Evolutionary conservation across 2,329 filamentous ascomycete genomes (phyloP), one percentile per base, ranked within the genome.

Genomic region (Fusarium vanettenii): DNA sequence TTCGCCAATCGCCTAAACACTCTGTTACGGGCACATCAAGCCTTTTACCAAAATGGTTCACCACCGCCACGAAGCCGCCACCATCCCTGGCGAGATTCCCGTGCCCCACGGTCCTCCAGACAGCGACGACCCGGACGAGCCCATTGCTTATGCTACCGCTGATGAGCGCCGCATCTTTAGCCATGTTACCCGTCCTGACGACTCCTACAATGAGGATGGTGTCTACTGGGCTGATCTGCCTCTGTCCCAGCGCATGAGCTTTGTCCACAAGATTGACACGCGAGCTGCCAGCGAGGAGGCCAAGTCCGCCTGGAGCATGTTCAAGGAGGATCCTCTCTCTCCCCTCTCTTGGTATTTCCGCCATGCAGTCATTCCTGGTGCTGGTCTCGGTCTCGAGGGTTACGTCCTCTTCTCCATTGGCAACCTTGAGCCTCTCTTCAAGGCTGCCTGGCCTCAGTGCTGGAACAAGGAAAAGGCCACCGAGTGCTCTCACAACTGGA

Each of bases 361-460:
- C 80, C 97, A 97, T 81, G 96, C 95, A 84, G 93, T 98, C 64
- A 91, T 98, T 68, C 96, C 96, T 60, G 96, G 96, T 84, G 95
- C 95, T 75, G 96, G 96, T 81, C 91, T 98, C 61, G 93, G 95
- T 81, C 90, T 98, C 31, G 96, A 98, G 88, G 96, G 95, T 78
- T 98, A 98, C 81, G 95, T 98, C 48, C 90, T 98, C 22, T 98
- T 98, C 88, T 98, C 95, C 73, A 98, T 98, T 77, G 96, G 96
- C 68, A 98, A 98, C 84, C 87, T 98, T 74, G 91, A 93, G 80
- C 94, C 95, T 6, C 88, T 98, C 13, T 96, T 98, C 81, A 84
- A 90, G 71, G 88, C 90, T 37, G 90, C 91, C 7, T 98, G 96
- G 89, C 90, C 91, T 1, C 78, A 85, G 5, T 98, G 96, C 87